Evolutionary conservation across 2,329 filamentous ascomycete species (phyloP).

Genomic region (Xylariomycetidae sp.): DNA sequence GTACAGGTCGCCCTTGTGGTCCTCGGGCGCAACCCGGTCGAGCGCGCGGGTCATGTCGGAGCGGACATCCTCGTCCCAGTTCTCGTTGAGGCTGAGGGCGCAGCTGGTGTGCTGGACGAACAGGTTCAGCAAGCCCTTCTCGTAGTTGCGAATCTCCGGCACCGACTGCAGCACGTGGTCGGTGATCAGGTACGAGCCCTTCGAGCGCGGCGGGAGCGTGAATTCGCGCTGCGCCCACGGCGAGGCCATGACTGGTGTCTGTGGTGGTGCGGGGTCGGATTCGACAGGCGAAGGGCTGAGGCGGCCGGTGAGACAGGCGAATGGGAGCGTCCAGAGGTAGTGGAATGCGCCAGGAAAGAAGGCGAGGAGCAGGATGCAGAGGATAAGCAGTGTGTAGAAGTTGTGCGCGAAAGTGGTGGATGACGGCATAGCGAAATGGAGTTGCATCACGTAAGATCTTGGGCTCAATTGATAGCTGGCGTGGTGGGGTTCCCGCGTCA

Average conservation of each 20-base stretch:
- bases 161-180: conserved; percentile 63
- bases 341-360: conserved; percentile 51
- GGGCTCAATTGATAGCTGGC: conserved; percentile 8
- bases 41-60: conserved; percentile 90
- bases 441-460: conserved; percentile 6
- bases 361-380: conserved; percentile 41
- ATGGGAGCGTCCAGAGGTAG: conserved; percentile 42
- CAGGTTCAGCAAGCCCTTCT: conserved; percentile 77
- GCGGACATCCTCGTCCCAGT: conserved; percentile 78
- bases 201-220: conserved; percentile 66
- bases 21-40: conserved; percentile 78
- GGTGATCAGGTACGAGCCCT: conserved; percentile 88
- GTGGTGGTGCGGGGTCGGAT: conserved; percentile 8
- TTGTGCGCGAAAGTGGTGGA: conserved; percentile 28
- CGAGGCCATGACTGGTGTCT: conserved; percentile 33
- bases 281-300: conserved; percentile 3
- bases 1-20: conserved; percentile 67
- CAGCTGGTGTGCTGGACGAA: conserved; percentile 96
- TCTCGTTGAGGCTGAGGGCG: conserved; percentile 88
- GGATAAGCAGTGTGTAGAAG: conserved; percentile 37
- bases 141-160: conserved; percentile 77
- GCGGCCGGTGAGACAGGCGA: conserved; percentile 29
- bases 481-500: conserved; percentile 25
- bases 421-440: conserved; percentile 32
- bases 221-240: conserved; percentile 83